These are phyloP conservation scores for Aureobasidium sp. DNA, from an alignment of 2,329 filamentous ascomycete species.

Conservation along the genomic window DNA sequence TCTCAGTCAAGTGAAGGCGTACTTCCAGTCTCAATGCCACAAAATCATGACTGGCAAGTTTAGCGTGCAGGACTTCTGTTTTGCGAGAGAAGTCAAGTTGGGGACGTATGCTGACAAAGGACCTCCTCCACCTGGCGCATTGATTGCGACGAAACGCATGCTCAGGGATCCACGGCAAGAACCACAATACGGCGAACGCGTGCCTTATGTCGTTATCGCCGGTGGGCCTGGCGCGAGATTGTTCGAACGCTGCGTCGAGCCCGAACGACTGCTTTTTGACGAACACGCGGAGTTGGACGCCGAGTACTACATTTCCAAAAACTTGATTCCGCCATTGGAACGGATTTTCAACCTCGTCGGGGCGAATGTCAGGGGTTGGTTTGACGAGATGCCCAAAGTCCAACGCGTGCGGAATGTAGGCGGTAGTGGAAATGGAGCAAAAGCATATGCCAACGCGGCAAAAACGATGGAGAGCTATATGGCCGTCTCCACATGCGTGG, in stretches of 20 bases:
- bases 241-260: constrained; percentile 82
- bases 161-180: constrained; percentile 77
- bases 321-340: constrained; percentile 87
- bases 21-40: constrained; percentile 81
- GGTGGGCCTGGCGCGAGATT: constrained; percentile 80
- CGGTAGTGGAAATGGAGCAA: constrained; percentile 22
- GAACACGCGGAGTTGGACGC: constrained; percentile 77
- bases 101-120: constrained; percentile 81
- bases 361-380: constrained; percentile 85
- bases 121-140: constrained; percentile 73
- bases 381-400: constrained; percentile 91
- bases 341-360: constrained; percentile 95
- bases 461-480: constrained; percentile 93
- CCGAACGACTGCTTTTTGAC: constrained; percentile 71
- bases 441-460: not conserved
- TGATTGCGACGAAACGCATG: constrained; percentile 83
- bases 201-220: constrained; percentile 88
- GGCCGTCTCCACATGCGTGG: constrained; percentile 68
- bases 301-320: constrained; percentile 96
- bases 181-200: constrained; percentile 88
- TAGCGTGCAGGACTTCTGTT: constrained; percentile 92
- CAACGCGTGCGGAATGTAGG: constrained; percentile 65
- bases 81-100: constrained; percentile 83
- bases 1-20: constrained; percentile 77
- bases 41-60: constrained; percentile 89